Evolutionary conservation across 805 yeast species (phyloP).

Genomic region (Wickerhamiella brachini): DNA sequence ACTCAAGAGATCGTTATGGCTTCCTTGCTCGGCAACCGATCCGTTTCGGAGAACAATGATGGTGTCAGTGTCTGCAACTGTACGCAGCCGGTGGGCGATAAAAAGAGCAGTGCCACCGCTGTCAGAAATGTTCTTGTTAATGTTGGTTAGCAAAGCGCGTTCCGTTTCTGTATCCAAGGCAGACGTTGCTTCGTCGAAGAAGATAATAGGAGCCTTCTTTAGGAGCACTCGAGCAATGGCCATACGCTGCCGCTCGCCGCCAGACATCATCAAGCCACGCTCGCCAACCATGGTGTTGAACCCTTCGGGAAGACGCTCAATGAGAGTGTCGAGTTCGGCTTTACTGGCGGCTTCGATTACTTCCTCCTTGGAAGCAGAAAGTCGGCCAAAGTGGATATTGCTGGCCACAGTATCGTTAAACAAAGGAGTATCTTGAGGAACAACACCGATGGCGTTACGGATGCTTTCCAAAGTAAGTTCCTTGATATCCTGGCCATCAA

Average conservation of each 20-base stretch:
- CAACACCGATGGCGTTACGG: constrained; percentile 70
- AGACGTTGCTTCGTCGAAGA: constrained; percentile 91
- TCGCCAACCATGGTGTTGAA: constrained; percentile 84
- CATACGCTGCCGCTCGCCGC: constrained; percentile 95
- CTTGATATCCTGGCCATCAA: constrained; percentile 81
- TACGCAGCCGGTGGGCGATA: constrained; percentile 87
- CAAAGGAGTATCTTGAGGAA: constrained; percentile 94
- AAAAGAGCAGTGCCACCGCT: constrained; percentile 61
- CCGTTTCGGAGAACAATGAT: constrained; percentile 80
- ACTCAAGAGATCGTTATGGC: constrained; percentile 49
- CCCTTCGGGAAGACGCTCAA: constrained; percentile 70
- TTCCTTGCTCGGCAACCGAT: constrained; percentile 74
- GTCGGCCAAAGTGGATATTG: constrained; percentile 74
- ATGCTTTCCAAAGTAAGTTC: constrained; percentile 63
- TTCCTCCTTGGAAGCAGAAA: constrained; percentile 60
- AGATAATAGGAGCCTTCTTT: constrained; percentile 77
- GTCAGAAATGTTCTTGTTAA: constrained; percentile 48
- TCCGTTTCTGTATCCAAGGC: constrained; percentile 96
- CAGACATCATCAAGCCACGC: constrained; percentile 94
- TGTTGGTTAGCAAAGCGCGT: constrained; percentile 63
- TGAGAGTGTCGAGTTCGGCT: constrained; percentile 54
- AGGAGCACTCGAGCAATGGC: constrained; percentile 86
- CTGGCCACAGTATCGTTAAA: constrained; percentile 84
- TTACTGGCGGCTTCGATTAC: constrained; percentile 47
- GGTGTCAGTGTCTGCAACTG: constrained; percentile 86